Evolutionary conservation across 495 filamentous ascomycete genomes (phyloP), one percentile per base, ranked within the genome.

Genomic region (Xylaria castorea): DNA sequence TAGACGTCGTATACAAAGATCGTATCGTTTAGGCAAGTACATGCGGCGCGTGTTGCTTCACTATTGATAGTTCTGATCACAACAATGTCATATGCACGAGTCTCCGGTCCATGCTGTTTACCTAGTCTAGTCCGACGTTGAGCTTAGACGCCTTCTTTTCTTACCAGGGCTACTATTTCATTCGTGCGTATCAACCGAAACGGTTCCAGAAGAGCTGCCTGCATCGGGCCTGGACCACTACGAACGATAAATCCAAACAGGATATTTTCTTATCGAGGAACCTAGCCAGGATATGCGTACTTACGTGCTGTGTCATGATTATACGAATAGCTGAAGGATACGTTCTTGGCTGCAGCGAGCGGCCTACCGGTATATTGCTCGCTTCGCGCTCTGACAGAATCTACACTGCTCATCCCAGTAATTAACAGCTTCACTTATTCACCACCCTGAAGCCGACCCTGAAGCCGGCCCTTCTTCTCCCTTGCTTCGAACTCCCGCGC

Each of bases 401-500:
- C 61, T 64, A 27, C 38, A 40, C 14, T 36, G 1, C 57, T 5
- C 12, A 63, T 64, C 61, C 61, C 61, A 44, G 61, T 11, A 44
- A 64, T 64, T 64, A 64, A 64, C n/a, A 44, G 44, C 38, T 64
- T 64, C 38, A 34, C 22, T 16, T 64, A 42, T 30, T 64, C 38
- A 64, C 60, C 32, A 63, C 36, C 61, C 61, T 30, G 48, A 68
- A 57, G 48, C 48, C 48, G 48, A 63, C 36, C 61, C 61, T 30
- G 48, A 68, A 57, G 48, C 48, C 48, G 48, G 65, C 40, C 32
- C 65, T 25, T 51, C 46, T 1, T 40, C 65, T 50, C 64, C 46
- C 65, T 30, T 68, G 66, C 34, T 44, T 44, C 12, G 36, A 57
- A 27, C 66, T 68, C 50, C 66, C 66, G 66, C 48, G 66, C 66